A percentile compares a stretch with the other conserved stretches of the same genome.
phyloP scores from a whole-genome alignment of 192 early-diverging fungal genomes.

The Mortierella claussenii region DNA sequence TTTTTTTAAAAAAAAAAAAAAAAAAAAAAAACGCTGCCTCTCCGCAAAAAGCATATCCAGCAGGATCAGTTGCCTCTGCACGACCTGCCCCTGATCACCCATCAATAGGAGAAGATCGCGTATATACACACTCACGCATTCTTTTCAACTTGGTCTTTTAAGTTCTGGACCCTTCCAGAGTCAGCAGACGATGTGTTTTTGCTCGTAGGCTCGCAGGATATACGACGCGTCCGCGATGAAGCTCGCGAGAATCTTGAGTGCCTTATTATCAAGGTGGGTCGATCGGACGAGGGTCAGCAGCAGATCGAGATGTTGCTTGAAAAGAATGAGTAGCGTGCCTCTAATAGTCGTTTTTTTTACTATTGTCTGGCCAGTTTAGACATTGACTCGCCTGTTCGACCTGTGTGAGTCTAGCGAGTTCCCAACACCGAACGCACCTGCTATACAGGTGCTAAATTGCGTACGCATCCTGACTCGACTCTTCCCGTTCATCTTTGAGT shows the following conservation, averaged over 20 bases:
- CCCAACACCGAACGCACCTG: slow-evolving; percentile 61
- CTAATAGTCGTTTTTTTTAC: too few species aligned
- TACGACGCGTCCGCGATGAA: slow-evolving; percentile 78
- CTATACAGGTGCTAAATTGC: slow-evolving; percentile 80
- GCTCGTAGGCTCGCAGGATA: slow-evolving; percentile 85
- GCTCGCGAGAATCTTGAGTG: slow-evolving; percentile 83
- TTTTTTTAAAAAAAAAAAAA: neutral
- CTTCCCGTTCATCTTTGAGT: slow-evolving; percentile 88
- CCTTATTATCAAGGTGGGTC: slow-evolving; percentile 76
- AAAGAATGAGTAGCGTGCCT: too few species aligned
- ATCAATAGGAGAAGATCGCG: neutral
- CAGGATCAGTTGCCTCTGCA: neutral
- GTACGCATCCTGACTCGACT: slow-evolving; percentile 85
- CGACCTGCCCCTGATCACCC: slow-evolving; percentile 23
- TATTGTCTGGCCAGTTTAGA: too few species aligned
- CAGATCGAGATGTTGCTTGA: too few species aligned
- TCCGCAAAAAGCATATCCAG: neutral
- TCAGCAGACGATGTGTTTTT: slow-evolving; percentile 87
- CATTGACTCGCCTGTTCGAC: slow-evolving; percentile 61
- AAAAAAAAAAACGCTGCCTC: neutral
- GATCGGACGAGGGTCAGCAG: too few species aligned
- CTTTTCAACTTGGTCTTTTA: too few species aligned
- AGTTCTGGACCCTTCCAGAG: slow-evolving; percentile 84
- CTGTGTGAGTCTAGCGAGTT: slow-evolving; percentile 64
- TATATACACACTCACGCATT: neutral